Base-by-base conservation (phyloP, 176 grass and related monocot genomes). In the Tuctoria greenei region DNA sequence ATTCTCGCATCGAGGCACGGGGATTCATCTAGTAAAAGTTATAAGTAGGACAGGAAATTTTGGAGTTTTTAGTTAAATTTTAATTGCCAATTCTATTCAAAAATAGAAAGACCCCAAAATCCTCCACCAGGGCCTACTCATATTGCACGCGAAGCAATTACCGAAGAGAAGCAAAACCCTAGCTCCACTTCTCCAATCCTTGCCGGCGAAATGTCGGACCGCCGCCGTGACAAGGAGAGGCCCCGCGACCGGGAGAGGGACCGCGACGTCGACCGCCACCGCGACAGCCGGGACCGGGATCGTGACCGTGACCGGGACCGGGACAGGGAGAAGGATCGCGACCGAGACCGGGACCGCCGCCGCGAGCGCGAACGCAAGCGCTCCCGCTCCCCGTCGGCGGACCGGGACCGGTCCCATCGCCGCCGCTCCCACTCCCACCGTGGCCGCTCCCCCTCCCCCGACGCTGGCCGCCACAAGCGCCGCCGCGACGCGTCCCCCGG, bases 171-270 rank as follows among this genome's bases (percentile, higher is more conserved):
- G 38, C 74, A 81, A 86, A n/a, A 79, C 74, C 86, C 87, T 93
- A 85, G 18, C 70, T 25, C 40, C 8, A 17, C 64, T 54, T 38
- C 51, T 8, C 21, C 26, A n/a, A 2, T 72, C 64, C 72, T 66
- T 49, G 47, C 78, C 55, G 63, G 64, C 34, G 26, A 36, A 47
- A 93, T 93, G 90, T 87, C 90, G 47, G 89, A 89, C 83, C 80
- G 93, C 74, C 89, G 87, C 60, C 81, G 86, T 10, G 81, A 89
- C 67, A 91, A n/a, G 88, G 92, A 81, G 83, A 86, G 50, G 84
- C 85, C 67, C 1, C 87, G 87, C 13, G 69, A 89, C 21, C 56
- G 74, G 0, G 76, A 85, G 5, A 64, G 36, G 15, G 58, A 81
- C 25, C 74, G 89, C 20, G 71, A 79, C 58, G 36, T 59, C 38